Conservation (phyloP, 495 filamentous ascomycete genomes). For the Podospora tetraspora region DNA sequence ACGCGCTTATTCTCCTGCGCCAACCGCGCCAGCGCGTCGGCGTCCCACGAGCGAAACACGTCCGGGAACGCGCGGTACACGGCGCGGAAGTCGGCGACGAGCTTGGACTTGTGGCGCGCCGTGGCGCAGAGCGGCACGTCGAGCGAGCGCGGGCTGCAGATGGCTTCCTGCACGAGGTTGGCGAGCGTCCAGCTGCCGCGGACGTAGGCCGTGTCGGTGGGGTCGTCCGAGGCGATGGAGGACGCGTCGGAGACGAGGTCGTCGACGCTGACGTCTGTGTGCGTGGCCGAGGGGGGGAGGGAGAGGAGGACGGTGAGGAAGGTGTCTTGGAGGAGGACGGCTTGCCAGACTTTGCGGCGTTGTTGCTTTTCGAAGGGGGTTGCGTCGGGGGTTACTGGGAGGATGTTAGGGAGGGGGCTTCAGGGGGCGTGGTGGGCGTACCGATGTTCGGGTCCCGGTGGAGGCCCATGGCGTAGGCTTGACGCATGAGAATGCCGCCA, state of each 20-base stretch:
- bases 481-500: constrained; percentile 62
- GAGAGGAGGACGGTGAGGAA: constrained; percentile 71
- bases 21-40: constrained; percentile 45
- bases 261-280: constrained; percentile 64
- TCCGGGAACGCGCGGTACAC: constrained; percentile 60
- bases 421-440: constrained; percentile 12
- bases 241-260: constrained; percentile 51
- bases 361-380: constrained; percentile 61
- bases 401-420: not conserved
- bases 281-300: constrained; percentile 63
- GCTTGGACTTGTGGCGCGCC: constrained; percentile 52
- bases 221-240: constrained; percentile 44
- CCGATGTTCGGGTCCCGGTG: constrained; percentile 67
- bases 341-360: constrained; percentile 68
- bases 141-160: constrained; percentile 62
- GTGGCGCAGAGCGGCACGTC: constrained; percentile 57
- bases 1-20: constrained; percentile 50
- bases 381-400: constrained; percentile 50
- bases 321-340: constrained; percentile 68
- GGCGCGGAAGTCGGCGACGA: constrained; percentile 56
- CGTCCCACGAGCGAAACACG: constrained; percentile 57
- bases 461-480: constrained; percentile 70
- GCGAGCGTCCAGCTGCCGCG: constrained; percentile 67
- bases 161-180: constrained; percentile 62
- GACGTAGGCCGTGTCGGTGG: constrained; percentile 60